Evolutionary conservation across 2,329 filamentous ascomycete species (phyloP).

Genomic region (Neofusicoccum cordaticola): DNA sequence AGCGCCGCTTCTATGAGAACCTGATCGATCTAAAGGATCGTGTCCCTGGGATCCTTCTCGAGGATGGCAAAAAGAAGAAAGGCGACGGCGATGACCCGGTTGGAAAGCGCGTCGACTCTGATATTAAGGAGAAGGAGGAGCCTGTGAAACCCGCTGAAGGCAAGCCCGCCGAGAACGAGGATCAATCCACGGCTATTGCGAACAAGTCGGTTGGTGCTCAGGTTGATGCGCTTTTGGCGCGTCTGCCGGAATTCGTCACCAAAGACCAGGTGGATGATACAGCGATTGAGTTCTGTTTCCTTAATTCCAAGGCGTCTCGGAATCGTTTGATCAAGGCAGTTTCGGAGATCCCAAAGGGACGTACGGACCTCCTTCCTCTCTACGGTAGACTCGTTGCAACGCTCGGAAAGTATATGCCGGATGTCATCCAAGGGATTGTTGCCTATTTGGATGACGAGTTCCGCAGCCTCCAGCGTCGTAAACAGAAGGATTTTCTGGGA

Average conservation of each 20-base stretch:
- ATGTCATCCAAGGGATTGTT: conserved; percentile 88
- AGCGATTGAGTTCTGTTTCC: conserved; percentile 94
- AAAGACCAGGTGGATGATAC: conserved; percentile 91
- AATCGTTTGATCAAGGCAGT: conserved; percentile 91
- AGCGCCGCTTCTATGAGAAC: conserved; percentile 97
- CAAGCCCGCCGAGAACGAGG: conserved; percentile 64
- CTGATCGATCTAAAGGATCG: conserved; percentile 92
- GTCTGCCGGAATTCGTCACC: conserved; percentile 84
- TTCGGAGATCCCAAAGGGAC: conserved; percentile 91
- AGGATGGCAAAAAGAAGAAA: conserved; percentile 95
- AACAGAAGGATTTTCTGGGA: conserved; percentile 95
- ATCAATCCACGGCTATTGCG: conserved; percentile 87
- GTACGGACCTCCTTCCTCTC: conserved; percentile 82
- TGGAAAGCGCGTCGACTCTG: conserved; percentile 67
- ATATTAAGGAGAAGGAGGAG: conserved; percentile 44
- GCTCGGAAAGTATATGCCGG: conserved; percentile 87
- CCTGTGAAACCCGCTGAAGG: conserved; percentile 34
- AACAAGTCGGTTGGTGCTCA: conserved; percentile 98
- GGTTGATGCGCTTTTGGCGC: conserved; percentile 83
- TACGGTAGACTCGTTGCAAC: conserved; percentile 94
- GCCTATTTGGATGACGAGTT: conserved; percentile 95
- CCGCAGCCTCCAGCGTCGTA: conserved; percentile 90
- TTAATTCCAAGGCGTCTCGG: conserved; percentile 96
- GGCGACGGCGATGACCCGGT: conserved; percentile 74
- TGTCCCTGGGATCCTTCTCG: conserved; percentile 87